Percentiles rank a stretch among this genome's conserved stretches.
These are phyloP conservation scores for Gossypium mustelinum DNA, from an alignment of 345 rosid genomes.

Conservation along the genomic window DNA sequence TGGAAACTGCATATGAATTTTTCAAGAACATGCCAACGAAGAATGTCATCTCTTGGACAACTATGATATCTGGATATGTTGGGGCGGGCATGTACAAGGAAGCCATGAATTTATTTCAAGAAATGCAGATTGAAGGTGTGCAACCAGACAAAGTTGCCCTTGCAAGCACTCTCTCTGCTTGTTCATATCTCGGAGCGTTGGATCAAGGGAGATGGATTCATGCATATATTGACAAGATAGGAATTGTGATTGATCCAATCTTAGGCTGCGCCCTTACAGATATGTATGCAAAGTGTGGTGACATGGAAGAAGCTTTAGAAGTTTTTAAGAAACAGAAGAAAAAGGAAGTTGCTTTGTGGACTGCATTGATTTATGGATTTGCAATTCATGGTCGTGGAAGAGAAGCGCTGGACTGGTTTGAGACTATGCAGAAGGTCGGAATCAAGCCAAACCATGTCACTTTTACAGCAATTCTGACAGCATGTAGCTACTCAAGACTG, in stretches of 20 bases:
- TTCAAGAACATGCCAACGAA: slow-evolving; percentile 42
- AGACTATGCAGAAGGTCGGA: slow-evolving; percentile 51
- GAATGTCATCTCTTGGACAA: slow-evolving; percentile 61
- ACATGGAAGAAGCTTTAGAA: slow-evolving; percentile 49
- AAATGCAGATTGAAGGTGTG: slow-evolving; percentile 59
- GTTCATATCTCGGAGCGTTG: slow-evolving; percentile 65
- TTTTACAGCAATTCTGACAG: slow-evolving; percentile 62
- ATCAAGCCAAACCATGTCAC: slow-evolving; percentile 60
- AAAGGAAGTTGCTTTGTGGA: slow-evolving; percentile 52
- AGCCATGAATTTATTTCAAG: slow-evolving; percentile 54
- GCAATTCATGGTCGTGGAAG: slow-evolving; percentile 61
- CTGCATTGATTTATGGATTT: slow-evolving; percentile 58
- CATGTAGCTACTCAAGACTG: slow-evolving; percentile 63
- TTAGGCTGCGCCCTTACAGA: slow-evolving; percentile 54
- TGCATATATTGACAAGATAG: slow-evolving; percentile 30
- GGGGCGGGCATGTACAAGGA: slow-evolving; percentile 55
- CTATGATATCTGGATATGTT: slow-evolving; percentile 61
- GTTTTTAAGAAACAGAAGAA: slow-evolving; percentile 37
- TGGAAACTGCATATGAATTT: slow-evolving; percentile 31
- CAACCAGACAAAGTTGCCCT: slow-evolving; percentile 53
- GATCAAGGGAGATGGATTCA: slow-evolving; percentile 86
- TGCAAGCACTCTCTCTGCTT: slow-evolving; percentile 55
- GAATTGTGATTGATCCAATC: slow-evolving; percentile 34
- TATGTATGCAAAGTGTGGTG: slow-evolving; percentile 75
- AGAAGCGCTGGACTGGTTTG: slow-evolving; percentile 51